Base-by-base conservation (phyloP, 495 filamentous ascomycete species). In the Hyaloscypha variabilis region DNA sequence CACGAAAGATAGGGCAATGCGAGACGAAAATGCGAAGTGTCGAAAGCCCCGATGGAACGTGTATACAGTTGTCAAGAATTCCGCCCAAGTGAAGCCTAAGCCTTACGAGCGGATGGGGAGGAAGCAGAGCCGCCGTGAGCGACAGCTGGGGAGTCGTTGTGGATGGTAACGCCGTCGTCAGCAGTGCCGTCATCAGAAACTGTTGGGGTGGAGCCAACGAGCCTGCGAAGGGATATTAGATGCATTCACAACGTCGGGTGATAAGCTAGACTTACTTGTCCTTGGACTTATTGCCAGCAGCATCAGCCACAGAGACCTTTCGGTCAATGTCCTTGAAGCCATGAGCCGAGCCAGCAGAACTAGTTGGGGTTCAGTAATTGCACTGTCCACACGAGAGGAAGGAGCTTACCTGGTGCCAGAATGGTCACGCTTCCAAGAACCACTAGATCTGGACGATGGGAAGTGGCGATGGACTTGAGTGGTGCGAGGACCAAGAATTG, bases 41-140 rank as follows among this genome's bases (percentile, higher is more conserved):
- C 19, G 54, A 29, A 34, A 51, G 29, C 26, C 30, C 19, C 23
- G 19, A 30, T 23, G 25, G 28, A 53, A 52, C 6, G 58, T 52
- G 23, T 14, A 58, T 4, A 34, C 19, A 58, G 24, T 46, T 17
- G 39, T 46, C 39, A 17, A 46, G n/a, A 29, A 23, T 34, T 53
- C n/a, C 54, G 28, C 19, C 42, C 13, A 39, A 26, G 29, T 1
- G 23, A 13, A 4, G 8, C 19, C 30, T 66, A 72, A 54, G 67
- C 49, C 54, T 67, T 69, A 64, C 70, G 70, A 51, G 74, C 71
- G 8, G 77, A 74, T 25, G 83, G 83, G 23, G 83, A 85, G 1
- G 79, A 78, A 64, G 79, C 76, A 60, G 76, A 78, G 69, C 80
- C 84, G 46, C 80, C 80, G 57, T 81, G 77, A 39, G 75, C 82